Evolutionary conservation across 2,329 filamentous ascomycete species (phyloP), one percentile per base, ranked within the genome.

Genomic region (Cladosporium sp.): DNA sequence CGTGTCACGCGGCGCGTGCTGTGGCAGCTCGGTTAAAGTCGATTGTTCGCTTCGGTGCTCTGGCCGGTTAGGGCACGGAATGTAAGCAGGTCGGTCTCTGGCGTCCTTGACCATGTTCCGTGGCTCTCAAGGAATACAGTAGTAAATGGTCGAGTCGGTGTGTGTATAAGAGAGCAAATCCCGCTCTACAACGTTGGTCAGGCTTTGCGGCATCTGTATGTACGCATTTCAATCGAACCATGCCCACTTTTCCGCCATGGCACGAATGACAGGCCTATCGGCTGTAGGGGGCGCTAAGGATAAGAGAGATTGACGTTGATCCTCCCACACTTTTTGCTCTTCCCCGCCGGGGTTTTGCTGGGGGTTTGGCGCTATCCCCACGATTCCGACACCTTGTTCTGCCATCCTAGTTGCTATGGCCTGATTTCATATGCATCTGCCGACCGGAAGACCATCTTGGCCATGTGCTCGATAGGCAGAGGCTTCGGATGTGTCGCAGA

Each of bases 1-100:
- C 61, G 61, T 64, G 61, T 64, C 61, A 64, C 51, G 61, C 61
- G 61, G 61, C 51, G 36, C 51, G 57, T 26, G 34, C n/a, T 28
- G 30, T 24, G 36, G 18, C 51, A n/a, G 21, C 34, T 64, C 61
- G 61, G 61, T 57, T 64, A 64, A 64, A 57, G 52, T 55, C 51
- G 52, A 30, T 34, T 30, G 36, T 30, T 26, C 57, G 58, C 41
- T 24, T 63, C 49, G 60, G 44, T 47, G 51, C 34, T n/a, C 51
- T 49, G 26, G 61, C 61, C 61, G 34, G 34, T 55, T 57, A 34
- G 21, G 55, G 61, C 49, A 21, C 44, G 59, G 59, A 52, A 51
- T 26, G n/a, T 21, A 62, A 18, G 15, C 57, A 57, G 1, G 6
- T 54, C 5, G 24, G n/a, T 54, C 6, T 54, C 18, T 54, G 28